Conservation (phyloP, 1,284 basidiomycete species). For the Ustilago crameri region DNA sequence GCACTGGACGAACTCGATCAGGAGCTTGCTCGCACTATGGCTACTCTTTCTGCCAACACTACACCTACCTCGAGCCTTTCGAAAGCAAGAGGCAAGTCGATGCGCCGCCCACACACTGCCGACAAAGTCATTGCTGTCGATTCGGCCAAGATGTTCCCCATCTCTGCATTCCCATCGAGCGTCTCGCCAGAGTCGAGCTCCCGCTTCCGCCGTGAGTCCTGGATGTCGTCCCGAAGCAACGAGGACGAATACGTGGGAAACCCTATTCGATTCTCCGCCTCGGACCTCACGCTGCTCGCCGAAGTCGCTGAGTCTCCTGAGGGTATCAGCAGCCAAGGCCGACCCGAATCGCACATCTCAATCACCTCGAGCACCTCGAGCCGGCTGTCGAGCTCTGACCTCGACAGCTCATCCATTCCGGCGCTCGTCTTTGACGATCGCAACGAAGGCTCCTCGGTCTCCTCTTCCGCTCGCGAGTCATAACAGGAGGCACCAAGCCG, state of each 20-base stretch:
- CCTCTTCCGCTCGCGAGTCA: conserved; percentile 7
- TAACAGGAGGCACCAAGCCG: conserved; percentile 18
- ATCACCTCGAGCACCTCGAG: conserved; percentile 13
- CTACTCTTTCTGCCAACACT: conserved; percentile 25
- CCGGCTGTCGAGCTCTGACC: conserved; percentile 3
- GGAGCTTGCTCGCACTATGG: conserved; percentile 42
- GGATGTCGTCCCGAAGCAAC: conserved; percentile 23
- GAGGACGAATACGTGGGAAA: conserved; percentile 11
- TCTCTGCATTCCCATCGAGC: conserved; percentile 1
- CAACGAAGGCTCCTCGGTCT: conserved; percentile 17
- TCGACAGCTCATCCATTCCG: conserved; percentile 8
- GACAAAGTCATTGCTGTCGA: conserved; percentile 19
- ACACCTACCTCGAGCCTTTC: conserved; percentile 21
- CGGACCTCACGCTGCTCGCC: conserved; percentile 16
- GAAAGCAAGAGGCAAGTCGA: conserved; percentile 17
- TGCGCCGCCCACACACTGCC: conserved; percentile 28
- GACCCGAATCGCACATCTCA: conserved; percentile 20
- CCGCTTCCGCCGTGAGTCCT: conserved; percentile 28
- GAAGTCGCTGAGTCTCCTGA: conserved; percentile 14
- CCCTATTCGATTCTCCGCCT: conserved; percentile 33
- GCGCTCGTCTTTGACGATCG: conserved; percentile 31
- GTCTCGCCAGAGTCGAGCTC: conserved; percentile 4
- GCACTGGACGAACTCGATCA: conserved; percentile 43
- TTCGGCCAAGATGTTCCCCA: conserved; percentile 5
- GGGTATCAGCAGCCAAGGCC: conserved; percentile 14